A percentile compares a stretch with the other conserved stretches of the same genome.
Evolutionary conservation across 768 basidiomycete species (phyloP).

Genomic region (Nidularia pulvinata): DNA sequence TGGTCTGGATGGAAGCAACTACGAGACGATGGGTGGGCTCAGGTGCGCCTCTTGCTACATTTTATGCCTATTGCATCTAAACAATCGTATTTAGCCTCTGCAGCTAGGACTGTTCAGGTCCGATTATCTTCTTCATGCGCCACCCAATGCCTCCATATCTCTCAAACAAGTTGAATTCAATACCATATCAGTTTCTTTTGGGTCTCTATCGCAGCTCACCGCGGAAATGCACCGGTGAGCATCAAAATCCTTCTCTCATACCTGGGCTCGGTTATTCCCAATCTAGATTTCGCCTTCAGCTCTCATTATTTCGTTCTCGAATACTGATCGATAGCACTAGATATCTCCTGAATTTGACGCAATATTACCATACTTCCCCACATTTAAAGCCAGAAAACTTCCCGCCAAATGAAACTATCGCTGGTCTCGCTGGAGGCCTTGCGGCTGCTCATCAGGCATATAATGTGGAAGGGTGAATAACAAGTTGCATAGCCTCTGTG

Average conservation of each 20-base stretch:
- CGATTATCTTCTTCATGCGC: slow-evolving; percentile 86
- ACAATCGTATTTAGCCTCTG: slow-evolving; percentile 49
- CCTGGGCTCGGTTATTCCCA: too few relatives aligned
- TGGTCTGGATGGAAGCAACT: slow-evolving; percentile 87
- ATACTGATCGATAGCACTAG: slow-evolving; percentile 29
- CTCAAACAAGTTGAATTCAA: slow-evolving; percentile 99
- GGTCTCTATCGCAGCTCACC: slow-evolving; percentile 66
- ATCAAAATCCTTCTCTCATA: neutral
- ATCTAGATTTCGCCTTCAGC: too few relatives aligned
- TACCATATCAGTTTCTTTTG: slow-evolving; percentile 93
- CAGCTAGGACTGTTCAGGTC: slow-evolving; percentile 94
- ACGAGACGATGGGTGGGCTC: slow-evolving; percentile 56
- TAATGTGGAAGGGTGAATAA: slow-evolving; percentile 46
- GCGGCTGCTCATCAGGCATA: slow-evolving; percentile 82
- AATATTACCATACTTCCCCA: slow-evolving; percentile 64
- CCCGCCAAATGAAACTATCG: slow-evolving; percentile 71
- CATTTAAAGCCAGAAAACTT: slow-evolving; percentile 53
- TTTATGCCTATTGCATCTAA: neutral
- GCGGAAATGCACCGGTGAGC: slow-evolving; percentile 77
- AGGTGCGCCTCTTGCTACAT: slow-evolving; percentile 24
- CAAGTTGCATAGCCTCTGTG: neutral
- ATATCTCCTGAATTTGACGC: slow-evolving; percentile 63
- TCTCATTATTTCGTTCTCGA: too few relatives aligned
- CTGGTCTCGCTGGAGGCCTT: slow-evolving; percentile 73
- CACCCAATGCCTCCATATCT: slow-evolving; percentile 27